These are phyloP conservation scores for Rhizophora apiculata DNA, from an alignment of 345 rosid genomes.

Conservation along the genomic window DNA sequence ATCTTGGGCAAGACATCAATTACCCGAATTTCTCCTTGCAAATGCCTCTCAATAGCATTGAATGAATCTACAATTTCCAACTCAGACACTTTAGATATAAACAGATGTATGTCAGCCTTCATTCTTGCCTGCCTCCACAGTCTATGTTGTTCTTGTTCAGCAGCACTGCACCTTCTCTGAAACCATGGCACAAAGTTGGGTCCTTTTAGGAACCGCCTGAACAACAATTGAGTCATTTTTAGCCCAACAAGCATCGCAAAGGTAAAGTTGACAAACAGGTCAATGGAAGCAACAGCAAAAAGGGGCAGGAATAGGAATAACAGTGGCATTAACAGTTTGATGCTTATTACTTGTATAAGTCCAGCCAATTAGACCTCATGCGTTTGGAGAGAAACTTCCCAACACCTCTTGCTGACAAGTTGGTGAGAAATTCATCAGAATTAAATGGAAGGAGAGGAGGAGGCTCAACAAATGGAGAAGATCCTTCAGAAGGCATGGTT, in stretches of 20 bases:
- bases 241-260: constrained; percentile 19
- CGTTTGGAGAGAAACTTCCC: constrained; percentile 92
- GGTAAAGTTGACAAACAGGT: constrained; percentile 3
- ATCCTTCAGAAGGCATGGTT: constrained; percentile 79
- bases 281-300: constrained; percentile 8
- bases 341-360: constrained; percentile 69
- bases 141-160: constrained; percentile 81
- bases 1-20: constrained; percentile 7
- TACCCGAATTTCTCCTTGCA: constrained; percentile 69
- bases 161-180: constrained; percentile 69
- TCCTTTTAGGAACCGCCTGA: constrained; percentile 86
- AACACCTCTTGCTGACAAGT: constrained; percentile 76
- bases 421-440: constrained; percentile 72
- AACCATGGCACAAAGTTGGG: constrained; percentile 97
- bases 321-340: constrained; percentile 3
- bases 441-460: constrained; percentile 66
- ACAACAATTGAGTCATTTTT: constrained; percentile 19
- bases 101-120: constrained; percentile 62
- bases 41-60: constrained; percentile 79
- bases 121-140: constrained; percentile 86
- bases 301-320: constrained; percentile 7
- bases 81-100: constrained; percentile 71
- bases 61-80: constrained; percentile 90
- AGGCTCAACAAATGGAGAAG: constrained; percentile 86
- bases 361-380: constrained; percentile 96